Base-by-base conservation (phyloP, 495 filamentous ascomycete species). In the Aspergillus carlsbadensis region DNA sequence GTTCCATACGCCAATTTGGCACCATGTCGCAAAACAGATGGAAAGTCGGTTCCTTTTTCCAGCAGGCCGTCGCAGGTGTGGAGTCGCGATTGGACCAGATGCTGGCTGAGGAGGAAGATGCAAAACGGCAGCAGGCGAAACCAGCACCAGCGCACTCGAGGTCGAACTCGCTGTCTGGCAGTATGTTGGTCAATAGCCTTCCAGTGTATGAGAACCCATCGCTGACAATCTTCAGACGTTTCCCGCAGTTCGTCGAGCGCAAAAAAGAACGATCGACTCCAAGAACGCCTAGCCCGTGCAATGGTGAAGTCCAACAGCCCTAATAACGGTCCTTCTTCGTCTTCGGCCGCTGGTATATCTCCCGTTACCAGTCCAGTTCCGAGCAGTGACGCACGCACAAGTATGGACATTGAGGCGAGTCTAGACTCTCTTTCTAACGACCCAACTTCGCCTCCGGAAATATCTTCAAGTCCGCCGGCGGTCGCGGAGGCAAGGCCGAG, bases 21-120 rank as follows among this genome's bases (percentile, higher is more conserved):
- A 67, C 37, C 48, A 79, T 79, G 76, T 60, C 75, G 39, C 74
- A 77, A 36, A 69, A 70, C n/a, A 76, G 70, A 71, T 79, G 75
- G 72, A 75, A 74, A 20, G 66, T 78, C 40, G 90, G 92, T 20
- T 89, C 86, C 26, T 89, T 98, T 64, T 78, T 99, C 44, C 88
- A 89, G 57, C 91, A 96, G 68, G 92, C 93, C 50, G 91, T 97
- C 48, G 91, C 92, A 24, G 91, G 91, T 36, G 88, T 99, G 43
- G 94, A 99, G 73, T 95, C 92, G 55, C 84, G 89, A 44, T 78
- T 99, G 37, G 94, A 99, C 69, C 89, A 82, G 44, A 96, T 99
- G 51, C 79, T 99, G 56, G 86, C 92, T 55, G 92, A 96, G 37
- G 82, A 86, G 31, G 84, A 89, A 15, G 81, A 72, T 8, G 50